These are phyloP conservation scores for Mikania micrantha DNA, from an alignment of 129 eudicot species.

Conservation along the genomic window DNA sequence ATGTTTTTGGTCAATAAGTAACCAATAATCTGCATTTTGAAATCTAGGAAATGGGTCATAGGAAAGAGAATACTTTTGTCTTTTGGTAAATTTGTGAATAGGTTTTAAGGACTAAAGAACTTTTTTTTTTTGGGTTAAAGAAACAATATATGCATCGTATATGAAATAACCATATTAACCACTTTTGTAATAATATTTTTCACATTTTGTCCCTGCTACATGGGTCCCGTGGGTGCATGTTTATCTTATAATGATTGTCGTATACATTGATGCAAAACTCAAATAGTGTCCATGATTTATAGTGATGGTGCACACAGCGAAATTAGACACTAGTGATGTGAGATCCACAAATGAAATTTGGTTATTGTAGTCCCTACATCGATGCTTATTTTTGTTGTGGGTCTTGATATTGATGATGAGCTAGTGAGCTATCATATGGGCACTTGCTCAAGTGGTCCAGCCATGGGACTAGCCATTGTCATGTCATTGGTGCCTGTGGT, in stretches of 20 bases:
- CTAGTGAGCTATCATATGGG: background rate
- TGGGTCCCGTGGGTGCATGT: background rate
- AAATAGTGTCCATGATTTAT: too few species aligned
- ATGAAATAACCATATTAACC: background rate
- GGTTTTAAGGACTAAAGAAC: conserved; percentile 6
- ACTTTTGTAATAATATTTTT: background rate
- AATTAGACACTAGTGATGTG: too few species aligned
- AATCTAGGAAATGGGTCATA: conserved; percentile 10
- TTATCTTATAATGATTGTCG: background rate
- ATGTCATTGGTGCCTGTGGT: background rate
- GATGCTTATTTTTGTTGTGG: conserved; percentile 1
- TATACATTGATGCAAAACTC: background rate
- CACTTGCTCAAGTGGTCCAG: background rate
- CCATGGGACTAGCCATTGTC: conserved; percentile 6
- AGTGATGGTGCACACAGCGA: too few species aligned
- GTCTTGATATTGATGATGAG: background rate
- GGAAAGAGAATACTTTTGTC: background rate
- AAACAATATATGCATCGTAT: conserved; percentile 10
- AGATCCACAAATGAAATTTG: background rate
- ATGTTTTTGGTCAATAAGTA: background rate
- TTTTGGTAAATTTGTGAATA: conserved; percentile 15
- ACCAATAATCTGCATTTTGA: conserved; percentile 2
- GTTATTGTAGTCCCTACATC: background rate
- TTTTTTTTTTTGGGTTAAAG: background rate
- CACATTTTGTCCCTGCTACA: background rate